Evolutionary conservation across 345 rosid genomes (phyloP).

Genomic region (Eucalyptus decipiens): DNA sequence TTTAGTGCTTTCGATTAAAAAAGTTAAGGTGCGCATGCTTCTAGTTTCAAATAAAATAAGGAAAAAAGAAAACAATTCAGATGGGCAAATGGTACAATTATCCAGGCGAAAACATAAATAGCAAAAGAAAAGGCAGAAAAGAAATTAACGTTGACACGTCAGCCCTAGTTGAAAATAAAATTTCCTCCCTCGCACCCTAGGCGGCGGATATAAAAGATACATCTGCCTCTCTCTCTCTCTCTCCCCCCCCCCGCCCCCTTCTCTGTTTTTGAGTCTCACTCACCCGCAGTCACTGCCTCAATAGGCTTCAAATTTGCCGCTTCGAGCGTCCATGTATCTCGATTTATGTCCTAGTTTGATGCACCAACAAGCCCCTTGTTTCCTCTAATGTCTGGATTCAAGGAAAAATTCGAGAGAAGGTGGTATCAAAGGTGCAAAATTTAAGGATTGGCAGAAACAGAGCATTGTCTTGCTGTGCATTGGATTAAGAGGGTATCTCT

Average conservation of each 20-base stretch:
- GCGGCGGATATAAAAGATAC: not conserved
- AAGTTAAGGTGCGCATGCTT: not conserved
- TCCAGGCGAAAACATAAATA: not conserved
- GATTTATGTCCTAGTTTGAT: not conserved
- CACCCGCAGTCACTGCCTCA: not conserved
- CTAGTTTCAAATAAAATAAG: not conserved
- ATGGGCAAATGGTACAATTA: not conserved
- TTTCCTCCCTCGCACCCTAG: not conserved
- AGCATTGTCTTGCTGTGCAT: not conserved
- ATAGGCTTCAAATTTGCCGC: not conserved
- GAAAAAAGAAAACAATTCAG: not conserved
- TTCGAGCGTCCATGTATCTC: not conserved
- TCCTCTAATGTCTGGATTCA: not conserved
- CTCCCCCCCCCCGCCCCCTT: accelerated
- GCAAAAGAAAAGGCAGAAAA: not conserved
- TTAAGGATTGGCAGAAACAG: not conserved
- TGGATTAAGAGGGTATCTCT: not conserved
- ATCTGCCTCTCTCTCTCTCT: not conserved
- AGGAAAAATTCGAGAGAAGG: not conserved
- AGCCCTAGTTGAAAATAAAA: not conserved
- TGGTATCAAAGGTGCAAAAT: not conserved
- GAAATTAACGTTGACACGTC: not conserved
- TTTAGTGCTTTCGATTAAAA: not conserved
- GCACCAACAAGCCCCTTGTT: not conserved
- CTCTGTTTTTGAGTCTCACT: not conserved